These are phyloP conservation scores for Aspergillus pseudoglaucus DNA, from an alignment of 2,329 filamentous ascomycete genomes.

Conservation along the genomic window DNA sequence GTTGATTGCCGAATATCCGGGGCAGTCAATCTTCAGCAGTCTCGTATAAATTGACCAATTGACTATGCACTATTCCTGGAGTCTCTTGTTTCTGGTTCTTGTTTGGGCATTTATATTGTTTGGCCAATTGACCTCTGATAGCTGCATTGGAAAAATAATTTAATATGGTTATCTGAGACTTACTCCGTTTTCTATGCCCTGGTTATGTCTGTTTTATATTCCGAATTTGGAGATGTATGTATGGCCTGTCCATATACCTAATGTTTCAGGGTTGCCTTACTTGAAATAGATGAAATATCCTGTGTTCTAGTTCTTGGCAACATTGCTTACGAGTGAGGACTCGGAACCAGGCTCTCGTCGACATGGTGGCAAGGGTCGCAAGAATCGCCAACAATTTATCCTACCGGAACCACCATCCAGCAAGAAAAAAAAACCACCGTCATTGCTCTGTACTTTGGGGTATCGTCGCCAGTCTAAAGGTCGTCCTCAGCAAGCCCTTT, in stretches of 20 bases:
- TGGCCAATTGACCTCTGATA: too few relatives aligned
- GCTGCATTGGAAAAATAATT: too few relatives aligned
- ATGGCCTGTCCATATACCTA: conserved; percentile 57
- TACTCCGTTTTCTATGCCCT: too few relatives aligned
- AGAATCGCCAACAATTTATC: conserved; percentile 4
- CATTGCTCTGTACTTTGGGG: neutral
- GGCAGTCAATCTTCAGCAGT: too few relatives aligned
- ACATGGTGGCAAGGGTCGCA: conserved; percentile 23
- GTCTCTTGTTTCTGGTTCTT: too few relatives aligned
- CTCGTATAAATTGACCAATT: too few relatives aligned
- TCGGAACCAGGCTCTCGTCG: conserved; percentile 37
- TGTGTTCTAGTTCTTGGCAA: conserved; percentile 73
- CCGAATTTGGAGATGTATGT: conserved; percentile 47
- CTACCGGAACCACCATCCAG: conserved; percentile 31
- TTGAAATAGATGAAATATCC: conserved; percentile 60
- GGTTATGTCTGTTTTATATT: too few relatives aligned
- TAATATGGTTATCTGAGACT: too few relatives aligned
- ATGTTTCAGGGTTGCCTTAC: conserved; percentile 58
- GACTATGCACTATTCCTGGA: too few relatives aligned
- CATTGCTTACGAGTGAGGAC: conserved; percentile 66
- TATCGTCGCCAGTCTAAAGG: neutral
- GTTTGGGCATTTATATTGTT: too few relatives aligned
- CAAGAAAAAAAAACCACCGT: neutral
- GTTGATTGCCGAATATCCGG: too few relatives aligned
- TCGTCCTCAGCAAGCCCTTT: neutral